Conservation (phyloP, 768 basidiomycete species). For the Hypholoma fasciculare region DNA sequence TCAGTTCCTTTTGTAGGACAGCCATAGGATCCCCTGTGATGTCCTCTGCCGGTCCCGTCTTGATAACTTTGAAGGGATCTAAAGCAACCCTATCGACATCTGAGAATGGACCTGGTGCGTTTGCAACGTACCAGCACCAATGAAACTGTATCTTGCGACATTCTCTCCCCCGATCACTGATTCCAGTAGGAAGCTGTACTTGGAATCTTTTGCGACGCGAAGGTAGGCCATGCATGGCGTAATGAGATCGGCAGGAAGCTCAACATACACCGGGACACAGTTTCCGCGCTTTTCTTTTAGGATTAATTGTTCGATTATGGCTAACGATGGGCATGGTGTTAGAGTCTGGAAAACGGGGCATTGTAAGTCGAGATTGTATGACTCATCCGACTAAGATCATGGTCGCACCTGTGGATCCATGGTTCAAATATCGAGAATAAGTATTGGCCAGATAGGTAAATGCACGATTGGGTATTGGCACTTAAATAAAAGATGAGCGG, state of each 20-base stretch:
- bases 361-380: neutral
- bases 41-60: slow-evolving; percentile 84
- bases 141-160: slow-evolving; percentile 92
- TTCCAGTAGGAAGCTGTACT: slow-evolving; percentile 94
- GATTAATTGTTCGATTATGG: slow-evolving; percentile 75
- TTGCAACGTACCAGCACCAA: slow-evolving; percentile 77
- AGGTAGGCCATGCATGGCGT: slow-evolving; percentile 98
- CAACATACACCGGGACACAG: slow-evolving; percentile 89
- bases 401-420: slow-evolving; percentile 54
- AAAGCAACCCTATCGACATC: slow-evolving; percentile 1
- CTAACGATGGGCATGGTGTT: slow-evolving; percentile 68
- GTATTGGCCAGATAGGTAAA: neutral
- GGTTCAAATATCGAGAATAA: neutral
- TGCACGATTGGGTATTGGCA: neutral
- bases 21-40: slow-evolving; percentile 84
- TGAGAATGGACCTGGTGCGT: neutral
- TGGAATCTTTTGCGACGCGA: slow-evolving; percentile 86
- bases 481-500: neutral
- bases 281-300: slow-evolving; percentile 85
- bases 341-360: slow-evolving; percentile 47
- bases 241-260: slow-evolving; percentile 92
- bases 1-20: slow-evolving; percentile 82
- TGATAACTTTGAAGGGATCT: slow-evolving; percentile 95
- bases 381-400: neutral
- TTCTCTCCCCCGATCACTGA: slow-evolving; percentile 90